Evolutionary conservation across 202 grass and related monocot genomes (phyloP), one percentile per base, ranked within the genome.

Genomic region (Hordeum pubiflorum): DNA sequence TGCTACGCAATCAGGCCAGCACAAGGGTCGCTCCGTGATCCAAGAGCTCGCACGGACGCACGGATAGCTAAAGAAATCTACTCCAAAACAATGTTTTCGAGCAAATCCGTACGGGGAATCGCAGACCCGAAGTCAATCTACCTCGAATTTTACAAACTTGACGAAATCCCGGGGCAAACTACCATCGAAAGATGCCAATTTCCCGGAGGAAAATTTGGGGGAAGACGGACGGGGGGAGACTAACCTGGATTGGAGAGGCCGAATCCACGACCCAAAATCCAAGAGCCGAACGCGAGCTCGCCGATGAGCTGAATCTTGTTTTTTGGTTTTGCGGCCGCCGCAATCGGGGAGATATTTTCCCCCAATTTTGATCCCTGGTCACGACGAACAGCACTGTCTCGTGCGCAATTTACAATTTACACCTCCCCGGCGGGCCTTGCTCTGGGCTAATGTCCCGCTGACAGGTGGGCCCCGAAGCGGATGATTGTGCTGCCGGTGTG

Each of bases 341-440:
- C 62, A 75, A 68, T 68, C 24, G 69, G 43, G 69, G 43, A 17
- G 68, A 52, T 39, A 22, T 34, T 80, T 58, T 9, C 4, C 39
- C 71, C 78, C 38, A 86, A 76, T 86, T 43, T 72, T 69, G 76
- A 81, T 81, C 61, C 62, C 33, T 52, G 54, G 78, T 9, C 21
- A 63, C 78, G 84, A 81, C 37, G 78, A 81, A 70, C 84, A 81
- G 48, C 52, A 20, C 27, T 48, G 69, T 72, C 43, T 61, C 59
- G 81, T 67, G 70, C 59, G 58, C 41, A 59, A 82, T 66, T 75
- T 75, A 75, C 59, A 44, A 54, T 54, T 54, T 54, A 54, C 50
- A 54, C 34, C 70, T 43, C 33, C 18, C 20, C 55, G 17, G 55
- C 6, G 9, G 1, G 55, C 55, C 60, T 8, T 18, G 9, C 5